Percentiles rank a stretch among this genome's conserved stretches.
These are phyloP conservation scores for Brassica cretica DNA, from an alignment of 345 rosid species.

Conservation along the genomic window DNA sequence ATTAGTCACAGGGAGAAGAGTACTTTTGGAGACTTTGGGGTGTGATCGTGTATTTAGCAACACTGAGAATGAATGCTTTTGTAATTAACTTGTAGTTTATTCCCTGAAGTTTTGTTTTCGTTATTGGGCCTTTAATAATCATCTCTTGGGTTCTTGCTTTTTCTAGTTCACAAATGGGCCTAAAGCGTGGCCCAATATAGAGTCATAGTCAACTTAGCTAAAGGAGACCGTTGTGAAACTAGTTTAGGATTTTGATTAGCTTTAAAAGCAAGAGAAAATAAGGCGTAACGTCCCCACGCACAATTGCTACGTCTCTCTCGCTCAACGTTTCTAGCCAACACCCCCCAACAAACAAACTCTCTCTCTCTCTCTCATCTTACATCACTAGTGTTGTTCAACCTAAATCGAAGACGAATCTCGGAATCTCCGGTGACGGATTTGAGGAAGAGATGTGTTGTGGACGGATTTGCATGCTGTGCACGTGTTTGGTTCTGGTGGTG, in stretches of 20 bases:
- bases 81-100: too few relatives aligned
- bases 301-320: neutral
- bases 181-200: neutral
- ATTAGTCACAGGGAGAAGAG: conserved; percentile 11
- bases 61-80: neutral
- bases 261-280: too few relatives aligned
- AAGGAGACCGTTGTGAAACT: neutral
- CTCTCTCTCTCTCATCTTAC: neutral
- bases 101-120: too few relatives aligned
- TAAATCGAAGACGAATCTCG: conserved; percentile 19
- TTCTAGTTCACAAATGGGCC: neutral
- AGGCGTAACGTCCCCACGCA: too few relatives aligned
- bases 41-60: neutral
- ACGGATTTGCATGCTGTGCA: conserved; percentile 66
- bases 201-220: neutral
- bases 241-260: neutral
- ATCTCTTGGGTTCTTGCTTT: neutral
- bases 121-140: neutral
- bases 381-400: neutral
- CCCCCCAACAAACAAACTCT: neutral
- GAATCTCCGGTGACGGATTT: conserved; percentile 31
- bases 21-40: neutral
- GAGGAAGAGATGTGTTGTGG: conserved; percentile 67
- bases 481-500: conserved; percentile 68
- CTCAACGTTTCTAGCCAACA: conserved; percentile 32